These are phyloP conservation scores for Panicum virgatum DNA, from an alignment of 202 grass and related monocot species.

Conservation along the genomic window DNA sequence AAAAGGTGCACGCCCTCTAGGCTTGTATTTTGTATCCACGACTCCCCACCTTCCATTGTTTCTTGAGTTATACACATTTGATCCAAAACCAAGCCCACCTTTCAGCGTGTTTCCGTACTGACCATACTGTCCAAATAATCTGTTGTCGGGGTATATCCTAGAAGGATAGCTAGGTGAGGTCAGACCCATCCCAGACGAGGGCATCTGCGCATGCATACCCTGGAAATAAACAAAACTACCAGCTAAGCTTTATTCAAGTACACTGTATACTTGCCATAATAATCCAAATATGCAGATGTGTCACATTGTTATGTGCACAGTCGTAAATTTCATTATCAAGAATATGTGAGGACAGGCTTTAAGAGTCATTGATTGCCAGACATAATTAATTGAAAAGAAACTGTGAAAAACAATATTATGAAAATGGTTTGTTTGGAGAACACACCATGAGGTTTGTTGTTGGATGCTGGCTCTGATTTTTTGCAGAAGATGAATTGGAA, in stretches of 20 bases:
- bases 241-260: constrained; percentile 17
- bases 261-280: constrained; percentile 23
- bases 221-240: constrained; percentile 46
- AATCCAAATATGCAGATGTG: constrained; percentile 1
- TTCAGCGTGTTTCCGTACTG: constrained; percentile 66
- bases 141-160: constrained; percentile 71
- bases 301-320: background rate
- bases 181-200: constrained; percentile 71
- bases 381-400: constrained; percentile 16
- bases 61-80: constrained; percentile 79
- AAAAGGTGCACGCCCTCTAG: constrained; percentile 65
- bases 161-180: constrained; percentile 61
- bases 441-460: constrained; percentile 71
- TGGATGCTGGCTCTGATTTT: constrained; percentile 70
- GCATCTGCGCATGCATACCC: constrained; percentile 66
- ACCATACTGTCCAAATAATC: constrained; percentile 65
- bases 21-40: constrained; percentile 75
- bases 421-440: constrained; percentile 26
- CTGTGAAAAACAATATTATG: background rate
- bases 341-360: constrained; percentile 13
- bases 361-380: background rate
- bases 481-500: constrained; percentile 48
- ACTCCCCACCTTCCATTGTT: constrained; percentile 74
- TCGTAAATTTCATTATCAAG: background rate
- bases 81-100: constrained; percentile 65